Percentiles rank a stretch among this genome's conserved stretches.
Conservation (phyloP, 257 asterid species). For the Solanum acaule region DNA sequence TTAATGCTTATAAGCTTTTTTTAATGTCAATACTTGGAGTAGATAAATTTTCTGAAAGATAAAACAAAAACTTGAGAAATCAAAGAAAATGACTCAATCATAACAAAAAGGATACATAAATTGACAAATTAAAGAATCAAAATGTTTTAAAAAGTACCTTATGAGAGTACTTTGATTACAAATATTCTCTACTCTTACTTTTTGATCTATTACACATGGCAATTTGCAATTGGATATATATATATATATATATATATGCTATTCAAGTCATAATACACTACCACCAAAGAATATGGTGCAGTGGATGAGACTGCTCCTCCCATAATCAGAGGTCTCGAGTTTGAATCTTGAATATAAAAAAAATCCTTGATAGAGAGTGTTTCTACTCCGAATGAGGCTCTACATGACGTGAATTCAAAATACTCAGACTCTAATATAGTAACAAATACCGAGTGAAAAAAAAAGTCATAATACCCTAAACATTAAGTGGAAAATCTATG, state of each 20-base stretch:
- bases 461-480: neutral
- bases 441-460: too few relatives aligned
- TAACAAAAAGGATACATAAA: too few relatives aligned
- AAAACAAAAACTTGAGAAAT: too few relatives aligned
- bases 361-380: neutral
- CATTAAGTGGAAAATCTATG: neutral
- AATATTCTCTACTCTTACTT: neutral
- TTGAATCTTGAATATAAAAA: neutral
- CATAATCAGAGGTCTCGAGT: neutral
- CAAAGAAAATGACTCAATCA: too few relatives aligned
- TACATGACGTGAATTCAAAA: too few relatives aligned
- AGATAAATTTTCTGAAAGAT: too few relatives aligned
- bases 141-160: too few relatives aligned
- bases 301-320: accelerated
- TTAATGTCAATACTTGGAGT: too few relatives aligned
- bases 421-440: neutral
- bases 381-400: neutral
- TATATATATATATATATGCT: neutral
- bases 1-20: too few relatives aligned
- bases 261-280: neutral
- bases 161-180: neutral
- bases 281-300: accelerated
- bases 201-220: neutral
- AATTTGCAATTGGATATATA: neutral
- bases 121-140: too few relatives aligned